Base-by-base conservation (phyloP, 768 basidiomycete genomes). In the Termitomyces sp. region DNA sequence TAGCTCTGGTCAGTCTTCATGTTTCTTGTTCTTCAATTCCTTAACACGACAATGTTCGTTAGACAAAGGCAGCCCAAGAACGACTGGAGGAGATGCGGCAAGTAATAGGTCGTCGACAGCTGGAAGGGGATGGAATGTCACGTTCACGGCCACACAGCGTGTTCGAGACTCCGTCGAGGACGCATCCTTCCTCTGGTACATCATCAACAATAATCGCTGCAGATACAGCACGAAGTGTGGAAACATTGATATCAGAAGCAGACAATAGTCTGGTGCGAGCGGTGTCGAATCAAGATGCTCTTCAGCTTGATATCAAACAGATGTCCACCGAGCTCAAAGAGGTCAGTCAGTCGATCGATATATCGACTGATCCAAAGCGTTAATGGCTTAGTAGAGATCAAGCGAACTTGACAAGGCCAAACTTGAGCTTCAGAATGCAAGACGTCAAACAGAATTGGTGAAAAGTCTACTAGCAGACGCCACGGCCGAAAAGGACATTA, bases 401-500 rank as follows among this genome's bases (percentile, higher is more conserved):
- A 65, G 70, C n/a, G 89, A 92, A 59, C 74, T 91, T 4, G 88
- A 90, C 67, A 82, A 79, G 59, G 72, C 82, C 22, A 80, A 81
- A 55, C 71, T 82, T 32, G 91, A 94, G 63, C 78, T 94, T 35
- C 84, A 88, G 68, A 86, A 83, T 64, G 74, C 84, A 18, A 88
- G 83, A 65, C 83, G 90, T 18, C 90, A 92, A 71, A 88, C 86
- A 63, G 92, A 91, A 66, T 76, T 94, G 33, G 84, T 94, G 4
- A 92, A 92, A 72, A 85, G 84, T 65, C 79, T 95, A 33, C 78
- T 94, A 15, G 80, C 82, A 18, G 91, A 96, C 68, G 84, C 86
- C 36, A 90, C 89, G 9, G 82, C 87, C 1, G 95, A 97, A 77
- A 91, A 96, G 73, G 92, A 95, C 68, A 91, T 94, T 71, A 90